Evolutionary conservation across 768 basidiomycete species (phyloP).

Genomic region (Mycena pura): DNA sequence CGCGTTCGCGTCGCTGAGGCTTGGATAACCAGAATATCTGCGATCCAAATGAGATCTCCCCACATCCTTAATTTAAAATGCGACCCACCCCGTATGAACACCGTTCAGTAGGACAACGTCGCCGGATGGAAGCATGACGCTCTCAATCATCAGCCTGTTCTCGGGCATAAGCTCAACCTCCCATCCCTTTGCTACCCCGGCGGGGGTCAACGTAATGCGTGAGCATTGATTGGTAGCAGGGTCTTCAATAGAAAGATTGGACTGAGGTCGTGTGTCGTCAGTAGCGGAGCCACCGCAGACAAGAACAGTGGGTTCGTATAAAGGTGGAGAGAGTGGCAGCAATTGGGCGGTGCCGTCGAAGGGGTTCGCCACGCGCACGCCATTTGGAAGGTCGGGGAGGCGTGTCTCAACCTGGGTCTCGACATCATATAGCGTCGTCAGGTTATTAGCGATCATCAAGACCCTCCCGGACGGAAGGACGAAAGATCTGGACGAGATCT

Average conservation of each 20-base stretch:
- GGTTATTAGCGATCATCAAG: slow-evolving; percentile 63
- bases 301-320: slow-evolving; percentile 57
- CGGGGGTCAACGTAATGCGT: slow-evolving; percentile 54
- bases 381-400: slow-evolving; percentile 60
- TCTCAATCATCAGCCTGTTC: slow-evolving; percentile 63
- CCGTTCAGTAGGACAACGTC: slow-evolving; percentile 59
- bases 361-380: slow-evolving; percentile 65
- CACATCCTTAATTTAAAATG: background rate
- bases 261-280: slow-evolving; percentile 50
- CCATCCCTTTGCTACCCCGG: slow-evolving; percentile 59
- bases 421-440: slow-evolving; percentile 38
- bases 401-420: slow-evolving; percentile 50
- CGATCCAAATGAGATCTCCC: slow-evolving; percentile 47
- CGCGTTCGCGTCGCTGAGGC: slow-evolving; percentile 50
- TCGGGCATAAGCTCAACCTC: slow-evolving; percentile 59
- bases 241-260: slow-evolving; percentile 55
- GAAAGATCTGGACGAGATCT: slow-evolving; percentile 47
- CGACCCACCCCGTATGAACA: slow-evolving; percentile 35
- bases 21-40: slow-evolving; percentile 52
- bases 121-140: slow-evolving; percentile 63
- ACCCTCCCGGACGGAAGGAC: slow-evolving; percentile 56
- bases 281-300: slow-evolving; percentile 62
- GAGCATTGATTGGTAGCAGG: slow-evolving; percentile 64
- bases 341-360: slow-evolving; percentile 63
- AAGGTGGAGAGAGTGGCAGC: slow-evolving; percentile 54